These are phyloP conservation scores for Apiospora koreana DNA, from an alignment of 2,329 filamentous ascomycete species.

Conservation along the genomic window DNA sequence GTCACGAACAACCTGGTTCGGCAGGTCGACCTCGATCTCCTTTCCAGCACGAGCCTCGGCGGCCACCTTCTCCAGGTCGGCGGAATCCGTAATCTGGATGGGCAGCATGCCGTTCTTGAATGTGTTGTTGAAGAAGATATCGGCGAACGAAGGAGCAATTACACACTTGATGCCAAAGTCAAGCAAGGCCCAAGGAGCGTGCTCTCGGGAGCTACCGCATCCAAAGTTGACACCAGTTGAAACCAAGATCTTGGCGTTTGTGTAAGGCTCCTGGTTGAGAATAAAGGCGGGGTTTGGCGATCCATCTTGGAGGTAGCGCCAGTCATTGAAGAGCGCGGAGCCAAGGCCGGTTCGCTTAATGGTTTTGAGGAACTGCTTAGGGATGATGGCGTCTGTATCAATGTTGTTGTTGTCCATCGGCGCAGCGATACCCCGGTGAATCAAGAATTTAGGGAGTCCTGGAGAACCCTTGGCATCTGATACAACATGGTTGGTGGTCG, in stretches of 20 bases:
- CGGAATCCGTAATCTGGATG: constrained; percentile 70
- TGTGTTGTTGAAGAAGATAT: constrained; percentile 99
- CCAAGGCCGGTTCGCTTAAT: constrained; percentile 97
- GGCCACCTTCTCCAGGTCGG: constrained; percentile 68
- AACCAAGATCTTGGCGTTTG: constrained; percentile 82
- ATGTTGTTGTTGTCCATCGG: constrained; percentile 87
- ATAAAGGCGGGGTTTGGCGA: constrained; percentile 79
- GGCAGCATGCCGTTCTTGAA: constrained; percentile 99
- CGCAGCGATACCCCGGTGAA: constrained; percentile 83
- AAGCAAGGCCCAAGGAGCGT: constrained; percentile 94
- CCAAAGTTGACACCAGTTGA: constrained; percentile 94
- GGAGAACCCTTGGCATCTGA: constrained; percentile 48
- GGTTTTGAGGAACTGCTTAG: constrained; percentile 98
- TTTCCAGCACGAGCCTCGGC: constrained; percentile 75
- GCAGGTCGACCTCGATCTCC: constrained; percentile 88
- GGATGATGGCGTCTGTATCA: constrained; percentile 99
- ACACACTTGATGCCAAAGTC: constrained; percentile 96
- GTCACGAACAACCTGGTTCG: constrained; percentile 80
- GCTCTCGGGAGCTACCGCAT: constrained; percentile 89
- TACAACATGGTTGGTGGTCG: constrained; percentile 64
- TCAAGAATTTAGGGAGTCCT: constrained; percentile 82
- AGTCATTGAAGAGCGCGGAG: constrained; percentile 80
- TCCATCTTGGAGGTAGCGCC: constrained; percentile 75
- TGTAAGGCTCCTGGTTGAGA: constrained; percentile 88
- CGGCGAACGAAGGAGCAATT: constrained; percentile 78